A percentile compares a stretch with the other conserved stretches of the same genome.
These are phyloP conservation scores for Trichosporon sp. DNA, from an alignment of 1,284 basidiomycete genomes.

Conservation along the genomic window DNA sequence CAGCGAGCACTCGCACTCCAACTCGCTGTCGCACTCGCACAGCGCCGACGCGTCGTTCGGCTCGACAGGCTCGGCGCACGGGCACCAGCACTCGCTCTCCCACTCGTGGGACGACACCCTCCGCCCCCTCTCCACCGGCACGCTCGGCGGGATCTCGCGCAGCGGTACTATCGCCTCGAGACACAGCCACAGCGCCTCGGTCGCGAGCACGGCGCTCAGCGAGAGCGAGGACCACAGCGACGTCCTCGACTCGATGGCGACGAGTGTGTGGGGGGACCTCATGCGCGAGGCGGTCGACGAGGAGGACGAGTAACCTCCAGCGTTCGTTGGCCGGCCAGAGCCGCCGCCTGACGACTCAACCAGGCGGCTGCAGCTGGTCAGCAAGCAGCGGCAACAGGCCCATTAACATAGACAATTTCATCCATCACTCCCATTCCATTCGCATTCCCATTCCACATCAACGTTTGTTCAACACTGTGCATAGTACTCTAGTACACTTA, in stretches of 20 bases:
- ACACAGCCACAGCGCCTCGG: conserved; percentile 19
- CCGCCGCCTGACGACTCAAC: too few species aligned
- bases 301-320: conserved; percentile 2
- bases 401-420: too few species aligned
- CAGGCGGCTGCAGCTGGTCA: too few species aligned
- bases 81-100: neutral
- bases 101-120: neutral
- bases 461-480: too few species aligned
- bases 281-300: conserved; percentile 45
- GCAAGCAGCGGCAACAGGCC: too few species aligned
- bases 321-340: too few species aligned
- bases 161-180: conserved; percentile 1
- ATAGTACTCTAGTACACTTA: too few species aligned
- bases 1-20: neutral
- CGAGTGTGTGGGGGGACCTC: conserved; percentile 47
- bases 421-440: too few species aligned
- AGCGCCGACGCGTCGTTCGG: neutral
- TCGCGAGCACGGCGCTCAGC: conserved; percentile 4
- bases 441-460: too few species aligned
- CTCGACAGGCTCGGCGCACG: neutral
- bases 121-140: neutral
- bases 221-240: conserved; percentile 22
- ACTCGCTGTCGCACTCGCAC: neutral
- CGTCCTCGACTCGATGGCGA: conserved; percentile 33
- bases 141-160: neutral